Evolutionary conservation across 2,329 filamentous ascomycete species (phyloP).

Genomic region (Fusarium sp.): DNA sequence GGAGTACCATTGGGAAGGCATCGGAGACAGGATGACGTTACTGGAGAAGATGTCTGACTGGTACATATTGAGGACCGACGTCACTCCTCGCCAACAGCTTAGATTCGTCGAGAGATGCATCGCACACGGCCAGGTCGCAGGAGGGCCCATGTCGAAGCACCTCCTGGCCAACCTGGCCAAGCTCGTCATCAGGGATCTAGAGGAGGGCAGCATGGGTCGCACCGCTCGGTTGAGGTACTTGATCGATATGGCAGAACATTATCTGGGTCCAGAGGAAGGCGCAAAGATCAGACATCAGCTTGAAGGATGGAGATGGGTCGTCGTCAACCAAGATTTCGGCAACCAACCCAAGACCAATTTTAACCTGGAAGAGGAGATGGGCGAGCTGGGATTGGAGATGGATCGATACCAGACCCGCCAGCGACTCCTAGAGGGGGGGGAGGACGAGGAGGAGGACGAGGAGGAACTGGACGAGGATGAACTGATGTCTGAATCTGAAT

Average conservation of each 20-base stretch:
- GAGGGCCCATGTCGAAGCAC: conserved; percentile 37
- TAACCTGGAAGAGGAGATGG: background rate
- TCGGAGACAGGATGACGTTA: conserved; percentile 36
- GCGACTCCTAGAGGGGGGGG: background rate
- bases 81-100: conserved; percentile 47
- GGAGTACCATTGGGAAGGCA: background rate
- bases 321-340: conserved; percentile 5
- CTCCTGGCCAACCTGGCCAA: conserved; percentile 44
- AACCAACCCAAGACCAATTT: background rate
- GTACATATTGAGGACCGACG: conserved; percentile 44
- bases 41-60: conserved; percentile 47
- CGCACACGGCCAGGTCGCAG: conserved; percentile 39
- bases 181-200: conserved; percentile 49
- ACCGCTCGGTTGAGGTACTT: conserved; percentile 48
- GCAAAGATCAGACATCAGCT: conserved; percentile 20
- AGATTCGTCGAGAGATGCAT: conserved; percentile 46
- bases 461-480: background rate
- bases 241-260: conserved; percentile 39
- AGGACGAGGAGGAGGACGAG: too few relatives aligned
- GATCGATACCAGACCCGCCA: background rate
- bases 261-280: conserved; percentile 42
- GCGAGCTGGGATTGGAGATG: background rate
- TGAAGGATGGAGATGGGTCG: conserved; percentile 39
- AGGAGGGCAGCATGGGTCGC: conserved; percentile 48
- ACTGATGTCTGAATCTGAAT: background rate